These are phyloP conservation scores for Candida chilensis DNA, from an alignment of 805 yeast genomes.

Conservation along the genomic window DNA sequence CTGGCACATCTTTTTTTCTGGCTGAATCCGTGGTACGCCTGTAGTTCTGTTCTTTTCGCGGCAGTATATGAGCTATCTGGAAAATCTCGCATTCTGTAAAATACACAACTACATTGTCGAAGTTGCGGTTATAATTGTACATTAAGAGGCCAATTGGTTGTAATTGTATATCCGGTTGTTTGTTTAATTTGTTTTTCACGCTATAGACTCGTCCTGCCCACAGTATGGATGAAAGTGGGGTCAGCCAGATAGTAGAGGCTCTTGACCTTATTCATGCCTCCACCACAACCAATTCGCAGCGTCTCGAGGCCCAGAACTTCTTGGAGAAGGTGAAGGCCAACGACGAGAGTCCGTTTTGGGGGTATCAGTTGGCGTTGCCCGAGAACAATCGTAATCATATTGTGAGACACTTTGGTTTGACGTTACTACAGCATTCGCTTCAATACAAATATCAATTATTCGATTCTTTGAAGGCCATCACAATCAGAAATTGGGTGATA, in stretches of 20 bases:
- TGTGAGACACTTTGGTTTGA: conserved; percentile 85
- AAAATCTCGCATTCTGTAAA: no score
- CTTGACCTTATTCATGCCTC: conserved; percentile 67
- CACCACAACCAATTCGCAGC: conserved; percentile 45
- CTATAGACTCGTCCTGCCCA: neutral
- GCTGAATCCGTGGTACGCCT: no score
- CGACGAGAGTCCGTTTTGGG: conserved; percentile 87
- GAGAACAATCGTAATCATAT: conserved; percentile 54
- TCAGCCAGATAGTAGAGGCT: conserved; percentile 69
- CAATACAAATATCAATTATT: conserved; percentile 45
- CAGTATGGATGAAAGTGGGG: conserved; percentile 59
- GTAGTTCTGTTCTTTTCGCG: no score
- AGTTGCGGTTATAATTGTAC: no score
- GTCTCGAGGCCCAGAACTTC: conserved; percentile 50
- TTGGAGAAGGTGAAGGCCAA: conserved; percentile 68
- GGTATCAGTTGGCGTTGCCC: conserved; percentile 71
- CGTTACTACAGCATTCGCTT: conserved; percentile 69
- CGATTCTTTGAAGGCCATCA: conserved; percentile 44
- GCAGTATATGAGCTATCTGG: no score
- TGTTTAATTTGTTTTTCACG: no score
- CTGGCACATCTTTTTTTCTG: no score
- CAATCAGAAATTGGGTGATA: conserved; percentile 78
- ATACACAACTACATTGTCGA: no score
- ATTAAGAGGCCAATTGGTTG: no score
- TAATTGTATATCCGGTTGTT: no score